Conservation (phyloP, 139 green algal species). For the Microglena sp. region DNA sequence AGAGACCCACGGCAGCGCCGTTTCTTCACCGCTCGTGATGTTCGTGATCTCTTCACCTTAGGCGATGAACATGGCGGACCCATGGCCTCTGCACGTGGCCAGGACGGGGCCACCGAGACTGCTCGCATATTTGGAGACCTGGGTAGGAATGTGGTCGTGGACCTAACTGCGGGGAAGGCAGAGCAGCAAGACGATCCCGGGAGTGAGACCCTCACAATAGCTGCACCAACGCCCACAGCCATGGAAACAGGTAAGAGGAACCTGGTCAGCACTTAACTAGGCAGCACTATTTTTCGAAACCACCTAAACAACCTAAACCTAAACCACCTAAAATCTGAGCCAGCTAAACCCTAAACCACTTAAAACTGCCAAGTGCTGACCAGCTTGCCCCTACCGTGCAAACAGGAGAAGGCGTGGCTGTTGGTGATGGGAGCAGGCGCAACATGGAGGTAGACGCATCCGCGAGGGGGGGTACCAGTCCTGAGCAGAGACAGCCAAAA, state of each 20-base stretch:
- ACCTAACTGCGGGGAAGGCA: not conserved
- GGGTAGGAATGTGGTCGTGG: conserved; percentile 8
- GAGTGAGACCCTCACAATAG: not conserved
- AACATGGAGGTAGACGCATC: no score
- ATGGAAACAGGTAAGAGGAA: not conserved
- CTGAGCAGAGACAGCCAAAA: no score
- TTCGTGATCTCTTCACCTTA: conserved; percentile 89
- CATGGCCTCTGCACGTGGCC: not conserved
- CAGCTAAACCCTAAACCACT: no score
- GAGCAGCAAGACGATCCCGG: not conserved
- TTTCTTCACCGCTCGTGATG: conserved; percentile 85
- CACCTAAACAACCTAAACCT: no score
- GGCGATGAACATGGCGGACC: conserved; percentile 48
- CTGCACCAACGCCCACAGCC: not conserved
- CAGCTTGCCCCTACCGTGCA: no score
- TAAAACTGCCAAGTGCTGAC: no score
- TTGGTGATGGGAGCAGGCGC: no score
- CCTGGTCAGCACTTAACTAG: conserved; percentile 1
- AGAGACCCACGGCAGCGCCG: conserved; percentile 83
- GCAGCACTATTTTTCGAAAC: no score
- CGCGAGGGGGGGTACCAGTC: no score
- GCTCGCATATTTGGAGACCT: conserved; percentile 63
- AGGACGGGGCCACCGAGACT: conserved; percentile 47
- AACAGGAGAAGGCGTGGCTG: no score
- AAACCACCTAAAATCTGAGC: no score